A percentile compares a stretch with the other conserved stretches of the same genome.
Evolutionary conservation across 139 green algal genomes (phyloP).

Genomic region (Spirogloea muscicola): DNA sequence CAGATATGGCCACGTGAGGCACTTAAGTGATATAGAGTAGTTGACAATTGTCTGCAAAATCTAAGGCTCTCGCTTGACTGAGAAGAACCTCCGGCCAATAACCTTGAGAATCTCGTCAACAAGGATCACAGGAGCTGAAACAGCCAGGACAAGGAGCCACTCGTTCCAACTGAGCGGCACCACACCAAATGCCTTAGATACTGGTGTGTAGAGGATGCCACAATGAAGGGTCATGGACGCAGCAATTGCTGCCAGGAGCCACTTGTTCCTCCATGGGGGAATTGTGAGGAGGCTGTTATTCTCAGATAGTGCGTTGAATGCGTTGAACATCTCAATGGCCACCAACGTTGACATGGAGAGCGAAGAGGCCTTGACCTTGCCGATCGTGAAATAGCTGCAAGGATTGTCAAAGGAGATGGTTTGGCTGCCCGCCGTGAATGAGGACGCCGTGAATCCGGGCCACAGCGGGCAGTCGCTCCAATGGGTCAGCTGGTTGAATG

Average conservation of each 20-base stretch:
- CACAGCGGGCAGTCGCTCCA: conserved; percentile 84
- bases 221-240: conserved; percentile 88
- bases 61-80: no score
- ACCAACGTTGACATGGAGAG: conserved; percentile 93
- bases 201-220: conserved; percentile 90
- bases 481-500: conserved; percentile 80
- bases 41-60: no score
- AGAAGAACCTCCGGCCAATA: conserved; percentile 27
- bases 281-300: conserved; percentile 79
- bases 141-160: conserved; percentile 88
- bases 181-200: conserved; percentile 84
- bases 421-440: conserved; percentile 21
- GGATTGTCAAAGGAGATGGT: conserved; percentile 48
- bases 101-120: conserved; percentile 93
- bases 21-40: no score
- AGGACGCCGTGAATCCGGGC: conserved; percentile 49
- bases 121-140: conserved; percentile 85
- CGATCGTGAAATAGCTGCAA: conserved; percentile 84
- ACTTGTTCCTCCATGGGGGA: conserved; percentile 80
- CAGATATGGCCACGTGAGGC: no score
- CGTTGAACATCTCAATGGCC: conserved; percentile 99
- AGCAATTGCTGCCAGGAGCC: conserved; percentile 82
- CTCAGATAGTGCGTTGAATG: conserved; percentile 92
- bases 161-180: conserved; percentile 88
- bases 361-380: conserved; percentile 83